Conservation (phyloP, 2,329 filamentous ascomycete species). For the Didymella pomorum region DNA sequence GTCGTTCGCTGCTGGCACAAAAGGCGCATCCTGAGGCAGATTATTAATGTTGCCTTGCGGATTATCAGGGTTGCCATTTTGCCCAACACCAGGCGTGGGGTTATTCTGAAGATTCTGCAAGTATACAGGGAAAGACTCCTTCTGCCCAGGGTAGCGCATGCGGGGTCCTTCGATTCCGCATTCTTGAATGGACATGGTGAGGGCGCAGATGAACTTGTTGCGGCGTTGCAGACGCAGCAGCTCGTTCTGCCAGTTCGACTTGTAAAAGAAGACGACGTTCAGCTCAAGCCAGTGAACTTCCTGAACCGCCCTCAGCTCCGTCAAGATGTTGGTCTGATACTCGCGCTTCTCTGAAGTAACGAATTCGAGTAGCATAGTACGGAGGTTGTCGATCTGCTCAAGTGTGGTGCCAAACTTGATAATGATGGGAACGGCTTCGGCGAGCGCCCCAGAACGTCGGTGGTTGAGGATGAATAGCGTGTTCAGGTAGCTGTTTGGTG, state of each 20-base stretch:
- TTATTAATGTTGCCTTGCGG: conserved; percentile 50
- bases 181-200: conserved; percentile 85
- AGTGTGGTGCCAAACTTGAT: conserved; percentile 89
- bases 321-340: conserved; percentile 85
- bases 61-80: conserved; percentile 56
- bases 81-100: conserved; percentile 53
- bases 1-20: conserved; percentile 50
- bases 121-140: conserved; percentile 72
- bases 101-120: conserved; percentile 61
- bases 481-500: conserved; percentile 93
- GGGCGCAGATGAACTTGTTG: conserved; percentile 91
- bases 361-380: conserved; percentile 81
- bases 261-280: conserved; percentile 97
- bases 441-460: conserved; percentile 84
- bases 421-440: conserved; percentile 82
- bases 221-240: conserved; percentile 85
- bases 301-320: conserved; percentile 79
- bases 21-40: conserved; percentile 52
- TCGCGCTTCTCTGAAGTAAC: conserved; percentile 87
- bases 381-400: conserved; percentile 82
- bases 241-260: conserved; percentile 96
- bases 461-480: conserved; percentile 95
- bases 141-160: conserved; percentile 74
- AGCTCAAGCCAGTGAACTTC: conserved; percentile 86
- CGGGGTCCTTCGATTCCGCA: conserved; percentile 86